Conservation (phyloP, 73 alveolate species). For the Symbiodinium natans region DNA sequence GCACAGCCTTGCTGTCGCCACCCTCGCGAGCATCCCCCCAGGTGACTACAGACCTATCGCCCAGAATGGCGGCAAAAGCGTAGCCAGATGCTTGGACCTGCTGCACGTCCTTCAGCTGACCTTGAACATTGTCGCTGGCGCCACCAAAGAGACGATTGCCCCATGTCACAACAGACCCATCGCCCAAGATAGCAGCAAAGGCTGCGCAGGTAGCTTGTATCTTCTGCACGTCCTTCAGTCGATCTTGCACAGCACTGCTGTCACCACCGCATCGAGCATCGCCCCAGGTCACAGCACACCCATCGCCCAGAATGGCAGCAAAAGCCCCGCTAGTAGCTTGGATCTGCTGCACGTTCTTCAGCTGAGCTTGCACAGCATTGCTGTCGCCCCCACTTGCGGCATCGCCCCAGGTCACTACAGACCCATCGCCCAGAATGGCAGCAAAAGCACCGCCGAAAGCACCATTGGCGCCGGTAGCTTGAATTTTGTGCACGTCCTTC, state of each 20-base stretch:
- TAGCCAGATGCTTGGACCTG: neutral
- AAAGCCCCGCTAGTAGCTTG: neutral
- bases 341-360: neutral
- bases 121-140: neutral
- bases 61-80: neutral
- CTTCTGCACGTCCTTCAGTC: neutral
- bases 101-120: neutral
- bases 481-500: neutral
- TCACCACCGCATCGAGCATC: neutral
- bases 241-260: neutral
- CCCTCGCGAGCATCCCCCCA: neutral
- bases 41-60: neutral
- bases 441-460: neutral
- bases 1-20: neutral
- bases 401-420: neutral
- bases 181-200: neutral
- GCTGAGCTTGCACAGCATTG: neutral
- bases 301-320: neutral
- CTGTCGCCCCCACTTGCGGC: neutral
- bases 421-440: neutral
- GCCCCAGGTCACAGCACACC: neutral
- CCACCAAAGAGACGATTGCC: neutral
- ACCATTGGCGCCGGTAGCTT: no score
- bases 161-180: slow-evolving; percentile 6
- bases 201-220: neutral